Percentiles rank a stretch among this genome's conserved stretches.
These are phyloP conservation scores for Tuber melanosporum DNA, from an alignment of 495 filamentous ascomycete genomes.

Conservation along the genomic window DNA sequence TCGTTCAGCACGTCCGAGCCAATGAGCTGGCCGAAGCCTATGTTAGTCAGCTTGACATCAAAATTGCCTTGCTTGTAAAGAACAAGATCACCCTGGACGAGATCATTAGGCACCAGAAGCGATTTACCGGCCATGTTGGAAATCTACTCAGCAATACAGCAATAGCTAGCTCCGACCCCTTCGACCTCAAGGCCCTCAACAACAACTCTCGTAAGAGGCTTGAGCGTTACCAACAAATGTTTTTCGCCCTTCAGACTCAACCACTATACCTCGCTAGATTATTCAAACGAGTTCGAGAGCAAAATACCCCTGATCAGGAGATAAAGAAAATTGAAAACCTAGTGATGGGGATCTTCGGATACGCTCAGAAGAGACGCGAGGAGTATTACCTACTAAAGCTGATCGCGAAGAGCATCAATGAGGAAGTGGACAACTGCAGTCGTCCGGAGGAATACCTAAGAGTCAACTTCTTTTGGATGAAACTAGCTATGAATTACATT, in stretches of 20 bases:
- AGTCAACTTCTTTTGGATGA: constrained; percentile 87
- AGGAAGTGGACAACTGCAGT: constrained; percentile 71
- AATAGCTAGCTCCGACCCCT: constrained; percentile 83
- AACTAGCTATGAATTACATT: constrained; percentile 76
- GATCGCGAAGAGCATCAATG: constrained; percentile 70
- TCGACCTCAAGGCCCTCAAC: constrained; percentile 94
- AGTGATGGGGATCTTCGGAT: constrained; percentile 95
- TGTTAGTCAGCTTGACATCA: constrained; percentile 96
- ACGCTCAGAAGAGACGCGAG: constrained; percentile 91
- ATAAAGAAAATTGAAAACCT: constrained; percentile 83
- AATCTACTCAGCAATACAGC: constrained; percentile 78
- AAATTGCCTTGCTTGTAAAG: constrained; percentile 95
- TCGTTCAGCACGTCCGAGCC: constrained; percentile 92
- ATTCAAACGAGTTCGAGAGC: constrained; percentile 75
- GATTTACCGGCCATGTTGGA: constrained; percentile 86
- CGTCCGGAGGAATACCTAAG: constrained; percentile 78
- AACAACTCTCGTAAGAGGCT: constrained; percentile 91
- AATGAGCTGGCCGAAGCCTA: constrained; percentile 97
- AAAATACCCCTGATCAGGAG: constrained; percentile 83
- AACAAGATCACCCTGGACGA: constrained; percentile 99
- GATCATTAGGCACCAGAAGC: constrained; percentile 93
- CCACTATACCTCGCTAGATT: constrained; percentile 86
- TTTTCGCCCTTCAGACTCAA: constrained; percentile 95
- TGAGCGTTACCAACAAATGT: constrained; percentile 94
- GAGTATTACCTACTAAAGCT: constrained; percentile 96